These are phyloP conservation scores for Phytophthora pinifolia DNA, from an alignment of 352 stramenopile species.

Conservation along the genomic window DNA sequence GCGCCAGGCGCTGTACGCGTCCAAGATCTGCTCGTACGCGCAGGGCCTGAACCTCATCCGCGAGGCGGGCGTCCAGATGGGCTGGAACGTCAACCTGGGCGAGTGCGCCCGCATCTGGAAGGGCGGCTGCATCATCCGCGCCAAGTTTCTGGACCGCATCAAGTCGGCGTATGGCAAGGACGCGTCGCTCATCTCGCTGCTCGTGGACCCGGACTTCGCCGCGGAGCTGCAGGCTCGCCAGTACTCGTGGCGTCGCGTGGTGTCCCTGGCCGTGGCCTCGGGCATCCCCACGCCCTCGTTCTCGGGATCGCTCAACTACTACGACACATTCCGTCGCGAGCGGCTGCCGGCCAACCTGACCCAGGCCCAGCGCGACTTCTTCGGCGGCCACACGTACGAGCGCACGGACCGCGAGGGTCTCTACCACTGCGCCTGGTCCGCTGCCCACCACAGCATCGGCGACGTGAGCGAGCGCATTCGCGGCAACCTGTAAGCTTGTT, in stretches of 20 bases:
- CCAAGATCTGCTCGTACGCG: slow-evolving; percentile 99
- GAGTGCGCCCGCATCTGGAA: slow-evolving; percentile 99
- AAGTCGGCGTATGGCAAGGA: slow-evolving; percentile 93
- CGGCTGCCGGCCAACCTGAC: slow-evolving; percentile 96
- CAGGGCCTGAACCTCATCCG: slow-evolving; percentile 96
- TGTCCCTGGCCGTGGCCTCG: slow-evolving; percentile 95
- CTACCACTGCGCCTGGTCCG: slow-evolving; percentile 98
- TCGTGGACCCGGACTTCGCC: slow-evolving; percentile 98
- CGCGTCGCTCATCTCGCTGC: slow-evolving; percentile 92
- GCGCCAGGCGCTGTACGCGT: slow-evolving; percentile 95
- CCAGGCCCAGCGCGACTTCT: slow-evolving; percentile 99
- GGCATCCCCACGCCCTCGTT: slow-evolving; percentile 93
- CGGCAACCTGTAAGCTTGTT: slow-evolving; percentile 86
- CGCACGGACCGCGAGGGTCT: slow-evolving; percentile 92
- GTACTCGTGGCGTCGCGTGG: slow-evolving; percentile 95
- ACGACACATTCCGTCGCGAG: slow-evolving; percentile 97
- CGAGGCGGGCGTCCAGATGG: slow-evolving; percentile 93
- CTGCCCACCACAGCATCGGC: slow-evolving; percentile 96
- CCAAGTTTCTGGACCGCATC: slow-evolving; percentile 97
- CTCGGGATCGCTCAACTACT: slow-evolving; percentile 96
- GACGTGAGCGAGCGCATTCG: slow-evolving; percentile 93
- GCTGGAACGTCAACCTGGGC: slow-evolving; percentile 96
- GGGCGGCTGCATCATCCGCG: slow-evolving; percentile 99
- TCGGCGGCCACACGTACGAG: slow-evolving; percentile 99
- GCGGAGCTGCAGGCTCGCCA: slow-evolving; percentile 94